These are phyloP conservation scores for Tetratostichococcus sp. DNA, from an alignment of 139 green algal species.

Conservation along the genomic window DNA sequence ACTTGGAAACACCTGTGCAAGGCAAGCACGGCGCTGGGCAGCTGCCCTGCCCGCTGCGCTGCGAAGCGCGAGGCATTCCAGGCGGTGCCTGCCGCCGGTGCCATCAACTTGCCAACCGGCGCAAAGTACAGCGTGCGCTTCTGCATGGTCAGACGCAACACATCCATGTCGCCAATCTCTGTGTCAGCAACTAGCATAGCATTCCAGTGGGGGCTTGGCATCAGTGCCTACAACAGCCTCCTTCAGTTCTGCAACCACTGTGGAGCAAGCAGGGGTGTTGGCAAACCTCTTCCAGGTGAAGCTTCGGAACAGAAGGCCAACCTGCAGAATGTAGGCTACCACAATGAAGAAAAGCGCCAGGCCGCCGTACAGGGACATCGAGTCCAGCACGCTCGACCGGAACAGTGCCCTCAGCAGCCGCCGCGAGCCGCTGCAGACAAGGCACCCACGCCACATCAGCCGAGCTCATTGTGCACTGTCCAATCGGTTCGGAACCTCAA, in stretches of 20 bases:
- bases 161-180: too few relatives aligned
- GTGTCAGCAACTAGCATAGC: too few relatives aligned
- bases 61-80: background rate
- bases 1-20: background rate
- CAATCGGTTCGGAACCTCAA: too few relatives aligned
- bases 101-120: conserved; percentile 9
- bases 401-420: conserved; percentile 43
- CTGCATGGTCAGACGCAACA: conserved; percentile 23
- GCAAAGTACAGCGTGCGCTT: conserved; percentile 61
- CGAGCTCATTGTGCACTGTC: too few relatives aligned
- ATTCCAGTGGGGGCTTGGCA: too few relatives aligned
- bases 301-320: too few relatives aligned
- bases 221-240: too few relatives aligned
- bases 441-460: too few relatives aligned
- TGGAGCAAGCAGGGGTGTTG: too few relatives aligned
- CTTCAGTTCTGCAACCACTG: too few relatives aligned
- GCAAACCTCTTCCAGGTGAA: too few relatives aligned
- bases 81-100: background rate
- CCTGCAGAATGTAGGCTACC: conserved; percentile 45
- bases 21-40: background rate
- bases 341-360: conserved; percentile 56
- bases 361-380: conserved; percentile 53
- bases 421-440: conserved; percentile 9
- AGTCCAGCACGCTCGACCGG: conserved; percentile 32
- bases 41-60: background rate